A percentile compares a stretch with the other conserved stretches of the same genome.
Evolutionary conservation across 2,329 filamentous ascomycete genomes (phyloP).

Genomic region (Pseudogymnoascus sp.): DNA sequence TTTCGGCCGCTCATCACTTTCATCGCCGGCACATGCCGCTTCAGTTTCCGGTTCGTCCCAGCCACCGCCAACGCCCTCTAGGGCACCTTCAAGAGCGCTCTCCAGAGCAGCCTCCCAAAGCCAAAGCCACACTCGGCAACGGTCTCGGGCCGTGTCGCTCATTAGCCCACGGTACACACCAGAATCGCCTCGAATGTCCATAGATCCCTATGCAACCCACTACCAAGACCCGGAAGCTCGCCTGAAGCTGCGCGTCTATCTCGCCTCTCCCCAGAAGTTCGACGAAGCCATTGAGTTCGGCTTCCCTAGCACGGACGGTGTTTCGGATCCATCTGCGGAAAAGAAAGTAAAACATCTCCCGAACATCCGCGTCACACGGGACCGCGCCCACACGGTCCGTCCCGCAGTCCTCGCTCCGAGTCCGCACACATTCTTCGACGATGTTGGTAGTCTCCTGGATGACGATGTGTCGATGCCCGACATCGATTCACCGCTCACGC

Average conservation of each 20-base stretch:
- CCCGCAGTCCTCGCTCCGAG: conserved; percentile 11
- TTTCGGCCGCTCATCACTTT: conserved; percentile 48
- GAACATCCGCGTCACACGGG: conserved; percentile 18
- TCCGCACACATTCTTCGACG: conserved; percentile 49
- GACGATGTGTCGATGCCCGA: conserved; percentile 49
- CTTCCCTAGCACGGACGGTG: conserved; percentile 59
- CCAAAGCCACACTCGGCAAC: conserved; percentile 29
- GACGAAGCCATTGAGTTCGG: conserved; percentile 93
- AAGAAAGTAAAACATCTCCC: conserved; percentile 25
- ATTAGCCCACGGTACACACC: conserved; percentile 40
- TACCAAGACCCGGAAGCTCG: conserved; percentile 88
- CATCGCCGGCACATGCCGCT: conserved; percentile 28
- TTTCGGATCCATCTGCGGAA: conserved; percentile 26
- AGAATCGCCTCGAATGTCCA: conserved; percentile 41
- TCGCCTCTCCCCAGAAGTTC: conserved; percentile 87
- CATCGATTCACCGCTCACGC: conserved; percentile 43
- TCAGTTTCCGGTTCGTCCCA: conserved; percentile 24
- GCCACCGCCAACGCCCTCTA: conserved; percentile 23
- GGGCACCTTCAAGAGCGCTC: conserved; percentile 1
- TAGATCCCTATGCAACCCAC: conserved; percentile 68
- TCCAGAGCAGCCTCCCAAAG: not conserved
- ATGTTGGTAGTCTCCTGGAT: conserved; percentile 47
- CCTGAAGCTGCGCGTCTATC: conserved; percentile 74
- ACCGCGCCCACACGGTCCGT: not conserved
- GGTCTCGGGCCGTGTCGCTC: conserved; percentile 47